phyloP scores from a whole-genome alignment of 2,329 filamentous ascomycete genomes.

The Tolypocladium endophyticum region DNA sequence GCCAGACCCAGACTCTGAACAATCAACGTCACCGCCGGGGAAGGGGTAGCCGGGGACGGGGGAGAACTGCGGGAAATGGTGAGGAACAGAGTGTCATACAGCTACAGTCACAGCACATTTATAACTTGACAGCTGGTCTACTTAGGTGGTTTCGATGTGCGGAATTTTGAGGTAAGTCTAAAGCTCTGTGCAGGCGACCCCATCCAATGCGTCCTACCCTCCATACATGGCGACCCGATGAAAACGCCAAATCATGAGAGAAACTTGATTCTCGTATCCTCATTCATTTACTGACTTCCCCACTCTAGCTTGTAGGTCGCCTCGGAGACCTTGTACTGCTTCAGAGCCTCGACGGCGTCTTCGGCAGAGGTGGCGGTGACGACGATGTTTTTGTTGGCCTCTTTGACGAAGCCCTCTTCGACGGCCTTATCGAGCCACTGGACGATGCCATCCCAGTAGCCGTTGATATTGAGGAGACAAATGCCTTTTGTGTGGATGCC shows the following conservation, averaged over 20 bases:
- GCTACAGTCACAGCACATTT: no score
- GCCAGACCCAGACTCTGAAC: no score
- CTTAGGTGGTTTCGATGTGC: neutral
- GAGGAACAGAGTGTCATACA: neutral
- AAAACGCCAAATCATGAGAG: neutral
- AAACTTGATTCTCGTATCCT: neutral
- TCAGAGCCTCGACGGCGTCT: conserved; percentile 60
- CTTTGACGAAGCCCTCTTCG: conserved; percentile 63
- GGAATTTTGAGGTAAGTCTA: neutral
- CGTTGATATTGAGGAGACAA: conserved; percentile 75
- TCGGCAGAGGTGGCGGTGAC: conserved; percentile 63
- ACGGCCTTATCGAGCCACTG: conserved; percentile 72
- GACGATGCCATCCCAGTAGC: conserved; percentile 84
- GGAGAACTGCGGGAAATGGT: neutral
- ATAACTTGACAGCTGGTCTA: neutral
- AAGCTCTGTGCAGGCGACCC: neutral
- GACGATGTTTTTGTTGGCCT: conserved; percentile 63
- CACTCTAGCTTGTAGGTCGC: conserved; percentile 75
- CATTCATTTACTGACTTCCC: conserved; percentile 48
- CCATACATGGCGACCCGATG: neutral
- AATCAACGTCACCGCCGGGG: no score
- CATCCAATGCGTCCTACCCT: neutral
- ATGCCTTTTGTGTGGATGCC: conserved; percentile 79
- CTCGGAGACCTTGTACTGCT: conserved; percentile 63
- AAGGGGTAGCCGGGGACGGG: neutral